A percentile compares a stretch with the other conserved stretches of the same genome.
Conservation (phyloP, 768 basidiomycete genomes). For the Candolleomyces eurysporus region DNA sequence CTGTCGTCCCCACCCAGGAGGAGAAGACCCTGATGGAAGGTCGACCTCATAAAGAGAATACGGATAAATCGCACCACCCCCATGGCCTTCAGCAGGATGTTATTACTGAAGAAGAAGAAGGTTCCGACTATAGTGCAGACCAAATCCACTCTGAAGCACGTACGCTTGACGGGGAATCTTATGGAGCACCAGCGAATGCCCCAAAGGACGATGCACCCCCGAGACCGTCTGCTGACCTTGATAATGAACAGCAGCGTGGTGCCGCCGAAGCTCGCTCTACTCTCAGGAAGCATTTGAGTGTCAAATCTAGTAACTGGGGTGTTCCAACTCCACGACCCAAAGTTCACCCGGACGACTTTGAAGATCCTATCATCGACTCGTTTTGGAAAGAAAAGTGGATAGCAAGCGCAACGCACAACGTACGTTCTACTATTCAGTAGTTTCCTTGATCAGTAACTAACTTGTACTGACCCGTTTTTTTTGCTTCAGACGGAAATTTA, state of each 20-base stretch:
- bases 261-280: constrained; percentile 47
- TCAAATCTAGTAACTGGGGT: constrained; percentile 57
- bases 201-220: constrained; percentile 46
- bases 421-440: constrained; percentile 34
- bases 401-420: constrained; percentile 84
- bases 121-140: constrained; percentile 4
- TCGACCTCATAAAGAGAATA: constrained; percentile 34
- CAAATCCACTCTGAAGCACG: constrained; percentile 5
- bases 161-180: neutral
- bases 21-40: constrained; percentile 59
- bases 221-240: constrained; percentile 39
- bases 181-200: constrained; percentile 46
- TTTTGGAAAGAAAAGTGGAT: constrained; percentile 95
- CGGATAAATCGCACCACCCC: constrained; percentile 4
- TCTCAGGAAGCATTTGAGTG: constrained; percentile 50
- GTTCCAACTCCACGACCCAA: constrained; percentile 66
- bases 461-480: neutral
- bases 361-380: constrained; percentile 81
- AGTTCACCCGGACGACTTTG: constrained; percentile 75
- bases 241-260: constrained; percentile 48
- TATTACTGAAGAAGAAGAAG: constrained; percentile 9
- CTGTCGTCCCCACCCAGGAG: constrained; percentile 67
- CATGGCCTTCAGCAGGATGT: constrained; percentile 4
- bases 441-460: neutral
- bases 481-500: constrained; percentile 84